Evolutionary conservation across 371 early-diverging fungal species (phyloP).

Genomic region (Apophysomyces sp.): DNA sequence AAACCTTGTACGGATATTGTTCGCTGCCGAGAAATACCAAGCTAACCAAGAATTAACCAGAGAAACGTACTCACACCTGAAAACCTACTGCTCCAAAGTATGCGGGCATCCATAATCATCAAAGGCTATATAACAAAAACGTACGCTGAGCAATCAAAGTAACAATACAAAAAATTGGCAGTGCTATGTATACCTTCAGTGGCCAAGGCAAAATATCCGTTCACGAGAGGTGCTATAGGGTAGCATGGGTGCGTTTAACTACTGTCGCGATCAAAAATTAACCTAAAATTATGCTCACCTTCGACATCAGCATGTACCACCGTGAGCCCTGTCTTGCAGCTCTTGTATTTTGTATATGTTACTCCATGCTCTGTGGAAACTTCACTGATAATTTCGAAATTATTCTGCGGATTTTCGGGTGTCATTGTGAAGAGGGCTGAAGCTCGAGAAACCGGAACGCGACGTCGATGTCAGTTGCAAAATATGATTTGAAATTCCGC

Average conservation of each 20-base stretch:
- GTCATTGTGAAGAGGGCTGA: conserved; percentile 37
- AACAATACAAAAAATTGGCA: background rate
- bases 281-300: conserved; percentile 31
- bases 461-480: background rate
- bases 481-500: too few relatives aligned
- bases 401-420: background rate
- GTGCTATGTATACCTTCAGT: conserved; percentile 54
- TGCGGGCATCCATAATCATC: conserved; percentile 74
- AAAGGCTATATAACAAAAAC: conserved; percentile 36
- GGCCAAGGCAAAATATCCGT: conserved; percentile 64
- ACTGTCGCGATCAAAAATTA: background rate
- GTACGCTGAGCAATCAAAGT: background rate
- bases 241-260: background rate
- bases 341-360: conserved; percentile 55
- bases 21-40: conserved; percentile 68
- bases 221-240: conserved; percentile 58
- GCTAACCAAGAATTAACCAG: conserved; percentile 25
- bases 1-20: conserved; percentile 66
- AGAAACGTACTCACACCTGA: background rate
- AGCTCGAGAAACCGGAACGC: background rate
- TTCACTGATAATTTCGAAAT: conserved; percentile 33
- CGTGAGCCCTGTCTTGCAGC: conserved; percentile 57
- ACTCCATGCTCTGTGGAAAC: conserved; percentile 45
- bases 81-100: conserved; percentile 66
- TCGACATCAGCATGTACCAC: conserved; percentile 64